Evolutionary conservation across 2,329 filamentous ascomycete species (phyloP).

Genomic region (Hypoxylon rubiginosum): DNA sequence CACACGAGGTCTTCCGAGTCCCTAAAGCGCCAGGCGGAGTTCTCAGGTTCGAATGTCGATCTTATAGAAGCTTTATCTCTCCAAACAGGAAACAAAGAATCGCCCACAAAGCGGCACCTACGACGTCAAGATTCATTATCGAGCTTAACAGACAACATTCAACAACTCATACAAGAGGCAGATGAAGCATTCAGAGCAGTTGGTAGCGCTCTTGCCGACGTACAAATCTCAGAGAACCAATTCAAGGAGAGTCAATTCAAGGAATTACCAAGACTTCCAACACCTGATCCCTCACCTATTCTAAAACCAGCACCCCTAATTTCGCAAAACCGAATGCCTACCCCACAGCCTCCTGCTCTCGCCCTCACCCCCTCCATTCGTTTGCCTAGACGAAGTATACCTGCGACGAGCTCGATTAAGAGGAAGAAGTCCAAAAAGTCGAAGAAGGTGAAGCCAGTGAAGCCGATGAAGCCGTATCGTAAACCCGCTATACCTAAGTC

Average conservation of each 20-base stretch:
- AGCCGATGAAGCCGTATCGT: constrained; percentile 44
- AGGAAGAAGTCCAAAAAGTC: constrained; percentile 57
- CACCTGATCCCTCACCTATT: constrained; percentile 42
- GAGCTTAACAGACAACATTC: constrained; percentile 55
- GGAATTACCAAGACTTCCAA: constrained; percentile 49
- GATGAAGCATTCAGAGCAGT: constrained; percentile 65
- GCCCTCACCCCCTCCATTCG: constrained; percentile 39
- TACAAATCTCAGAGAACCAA: constrained; percentile 49
- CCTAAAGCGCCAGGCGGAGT: constrained; percentile 37
- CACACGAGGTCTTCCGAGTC: constrained; percentile 34
- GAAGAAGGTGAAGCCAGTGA: constrained; percentile 29
- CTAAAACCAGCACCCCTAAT: constrained; percentile 38
- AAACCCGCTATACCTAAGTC: constrained; percentile 46
- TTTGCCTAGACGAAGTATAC: constrained; percentile 49
- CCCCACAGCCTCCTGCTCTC: constrained; percentile 37
- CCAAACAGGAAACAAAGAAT: constrained; percentile 47
- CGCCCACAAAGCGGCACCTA: constrained; percentile 28
- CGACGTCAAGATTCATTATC: constrained; percentile 31
- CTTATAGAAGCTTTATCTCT: constrained; percentile 50
- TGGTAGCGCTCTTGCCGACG: constrained; percentile 57
- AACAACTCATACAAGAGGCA: constrained; percentile 63
- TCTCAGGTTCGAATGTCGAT: constrained; percentile 45
- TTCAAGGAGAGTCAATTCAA: constrained; percentile 47
- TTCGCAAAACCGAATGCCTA: constrained; percentile 40
- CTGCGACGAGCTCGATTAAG: constrained; percentile 53